Evolutionary conservation across 2,329 filamentous ascomycete species (phyloP), one percentile per base, ranked within the genome.

Genomic region (Sphaerostilbella broomeana): DNA sequence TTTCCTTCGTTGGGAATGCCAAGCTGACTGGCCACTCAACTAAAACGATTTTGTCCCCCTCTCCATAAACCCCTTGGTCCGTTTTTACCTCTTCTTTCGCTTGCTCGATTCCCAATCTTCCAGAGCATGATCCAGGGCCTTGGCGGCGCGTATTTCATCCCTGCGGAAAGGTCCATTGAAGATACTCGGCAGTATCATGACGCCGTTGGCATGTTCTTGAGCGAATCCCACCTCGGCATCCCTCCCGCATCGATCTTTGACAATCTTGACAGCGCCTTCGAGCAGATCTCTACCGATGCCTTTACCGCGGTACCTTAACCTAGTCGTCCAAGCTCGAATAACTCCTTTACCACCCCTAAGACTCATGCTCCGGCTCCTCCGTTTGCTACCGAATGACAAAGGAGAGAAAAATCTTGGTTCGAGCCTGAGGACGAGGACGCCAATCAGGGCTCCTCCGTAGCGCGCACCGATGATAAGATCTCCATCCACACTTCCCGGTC

Each of bases 241-340:
- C 43, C 75, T 75, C 28, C 85, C 84, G 42, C 82, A 82, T 53
- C 73, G 75, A 59, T 80, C 78, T 50, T 75, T 74, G 44, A 83
- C 81, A 39, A 82, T 59, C 41, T 71, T 70, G 3, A 89, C 79
- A 2, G 84, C 86, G 50, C 85, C 82, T 49, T 82, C 75, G 33
- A 95, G 67, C 52, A 95, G 62, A 21, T 79, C 81, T 27, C 67
- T 71, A 3, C 87, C 88, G 17, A 94, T 68, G 0, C 87, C 86
- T 46, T 77, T 76, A 21, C 75, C 69, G 18, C 88, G 73, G 58
- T 86, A 87, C 49, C 71, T 69, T 35, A 79, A 63, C 55, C 72
- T 72, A 2, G 87, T 85, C 2, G 86, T 90, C 87, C 88, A 95
- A 2, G 84, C 87, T 19, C 84, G 76, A 42, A 95, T 81, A 33